phyloP scores from a whole-genome alignment of 306 rosid genomes.

The Erythrophleum fordii region DNA sequence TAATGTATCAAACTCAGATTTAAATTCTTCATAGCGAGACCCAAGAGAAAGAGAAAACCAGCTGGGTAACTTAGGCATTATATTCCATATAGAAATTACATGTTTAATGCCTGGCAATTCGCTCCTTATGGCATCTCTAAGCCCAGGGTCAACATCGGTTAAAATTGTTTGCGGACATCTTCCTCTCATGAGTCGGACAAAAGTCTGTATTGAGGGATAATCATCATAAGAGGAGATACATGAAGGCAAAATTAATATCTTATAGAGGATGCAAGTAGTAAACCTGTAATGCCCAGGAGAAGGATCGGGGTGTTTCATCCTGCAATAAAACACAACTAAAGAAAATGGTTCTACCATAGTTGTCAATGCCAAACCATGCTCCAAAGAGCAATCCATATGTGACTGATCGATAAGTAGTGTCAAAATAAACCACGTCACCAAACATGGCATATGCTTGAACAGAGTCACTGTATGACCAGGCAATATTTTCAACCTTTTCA shows the following conservation, averaged over 20 bases:
- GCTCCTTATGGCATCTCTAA: constrained; percentile 72
- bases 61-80: constrained; percentile 68
- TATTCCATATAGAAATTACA: constrained; percentile 66
- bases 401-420: constrained; percentile 73
- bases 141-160: constrained; percentile 82
- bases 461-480: constrained; percentile 84
- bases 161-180: constrained; percentile 86
- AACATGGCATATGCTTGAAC: constrained; percentile 66
- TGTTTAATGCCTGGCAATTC: constrained; percentile 78
- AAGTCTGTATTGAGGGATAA: constrained; percentile 62
- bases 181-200: constrained; percentile 86
- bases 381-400: constrained; percentile 91
- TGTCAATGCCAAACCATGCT: constrained; percentile 94
- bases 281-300: constrained; percentile 98
- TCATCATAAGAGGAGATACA: constrained; percentile 45
- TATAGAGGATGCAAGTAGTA: constrained; percentile 45
- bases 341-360: constrained; percentile 81
- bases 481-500: constrained; percentile 78
- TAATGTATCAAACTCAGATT: constrained; percentile 73
- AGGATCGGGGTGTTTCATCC: constrained; percentile 81
- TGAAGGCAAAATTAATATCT: constrained; percentile 48
- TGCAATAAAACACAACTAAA: constrained; percentile 87
- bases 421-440: constrained; percentile 86
- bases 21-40: constrained; percentile 79
- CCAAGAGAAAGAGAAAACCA: constrained; percentile 86